Evolutionary conservation across 2,329 filamentous ascomycete species (phyloP), one percentile per base, ranked within the genome.

Genomic region (Phaeoacremonium minimum): DNA sequence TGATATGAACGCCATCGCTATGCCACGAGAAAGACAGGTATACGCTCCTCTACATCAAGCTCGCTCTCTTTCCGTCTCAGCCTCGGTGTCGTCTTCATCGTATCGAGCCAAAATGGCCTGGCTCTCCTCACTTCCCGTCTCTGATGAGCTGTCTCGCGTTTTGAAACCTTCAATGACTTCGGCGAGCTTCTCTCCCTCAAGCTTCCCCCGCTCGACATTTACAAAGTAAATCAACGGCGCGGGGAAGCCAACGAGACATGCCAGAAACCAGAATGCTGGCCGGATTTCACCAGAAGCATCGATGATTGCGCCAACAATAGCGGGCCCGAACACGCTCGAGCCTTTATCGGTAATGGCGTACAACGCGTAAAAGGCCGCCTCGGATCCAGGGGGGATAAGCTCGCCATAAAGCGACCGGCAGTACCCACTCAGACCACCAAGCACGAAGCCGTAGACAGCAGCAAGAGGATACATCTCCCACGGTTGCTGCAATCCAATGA

Each of bases 311-410:
- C 90, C 93, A 1, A 98, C 93, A 55, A 98, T 91, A 1, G 88
- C 85, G 0, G 93, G 93, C 0, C 93, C 93, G 59, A 98, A 96
- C 3, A 97, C 73, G 55, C 87, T 94, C 15, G 86, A 93, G 1
- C 91, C 90, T 61, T 98, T 98, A 59, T 98, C 93, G 2, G 93
- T 97, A 45, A 97, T 96, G 22, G 93, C 93, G 56, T 97, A 98
- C 2, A 98, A 71, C 0, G 91, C 90, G 56, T 95, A 98, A 56
- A 98, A 98, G 0, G 91, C 90, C 0, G 93, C 90, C 62, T 98
- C 93, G 18, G 85, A 94, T 4, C 93, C 93, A 0, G 88, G 87
- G 2, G 93, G 93, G 37, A 98, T 95, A 38, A 98, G 73, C 59
- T 97, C 90, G 28, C 89, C 90, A 55, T 87, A 98, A 5, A 98